Evolutionary conservation across 345 rosid species (phyloP).

Genomic region (Streptanthus diversifolius): DNA sequence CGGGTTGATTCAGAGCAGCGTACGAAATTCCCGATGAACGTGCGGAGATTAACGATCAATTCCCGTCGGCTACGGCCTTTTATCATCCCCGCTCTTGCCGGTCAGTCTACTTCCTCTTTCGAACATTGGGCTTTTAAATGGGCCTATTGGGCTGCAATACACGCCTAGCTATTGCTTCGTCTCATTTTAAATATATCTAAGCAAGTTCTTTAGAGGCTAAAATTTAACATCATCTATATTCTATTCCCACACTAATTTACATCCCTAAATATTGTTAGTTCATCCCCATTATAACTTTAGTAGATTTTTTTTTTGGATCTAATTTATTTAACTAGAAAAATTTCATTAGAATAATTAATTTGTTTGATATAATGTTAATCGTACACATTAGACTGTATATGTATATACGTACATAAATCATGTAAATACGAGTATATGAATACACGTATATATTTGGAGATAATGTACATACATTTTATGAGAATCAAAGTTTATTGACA

Average conservation of each 20-base stretch:
- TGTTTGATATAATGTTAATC: background rate
- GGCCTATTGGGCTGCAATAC: background rate
- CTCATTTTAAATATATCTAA: too few species aligned
- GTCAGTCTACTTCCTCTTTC: background rate
- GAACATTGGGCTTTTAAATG: background rate
- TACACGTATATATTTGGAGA: too few species aligned
- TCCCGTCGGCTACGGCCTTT: background rate
- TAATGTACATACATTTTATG: too few species aligned
- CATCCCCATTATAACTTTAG: background rate
- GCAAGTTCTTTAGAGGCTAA: too few species aligned
- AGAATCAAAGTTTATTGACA: too few species aligned
- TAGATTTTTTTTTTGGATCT: background rate
- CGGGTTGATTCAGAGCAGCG: constrained; percentile 8
- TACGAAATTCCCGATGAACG: constrained; percentile 24
- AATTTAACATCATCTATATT: too few species aligned
- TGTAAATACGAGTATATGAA: too few species aligned
- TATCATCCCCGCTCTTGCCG: constrained; percentile 22
- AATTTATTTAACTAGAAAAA: background rate
- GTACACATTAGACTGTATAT: too few species aligned
- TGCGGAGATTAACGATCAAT: constrained; percentile 25
- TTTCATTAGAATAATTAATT: background rate
- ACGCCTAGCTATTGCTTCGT: background rate
- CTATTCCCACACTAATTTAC: background rate
- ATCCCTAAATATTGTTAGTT: background rate
- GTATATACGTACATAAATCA: too few species aligned